phyloP scores from a whole-genome alignment of 805 yeast species.

The Ogataea methanolica region DNA sequence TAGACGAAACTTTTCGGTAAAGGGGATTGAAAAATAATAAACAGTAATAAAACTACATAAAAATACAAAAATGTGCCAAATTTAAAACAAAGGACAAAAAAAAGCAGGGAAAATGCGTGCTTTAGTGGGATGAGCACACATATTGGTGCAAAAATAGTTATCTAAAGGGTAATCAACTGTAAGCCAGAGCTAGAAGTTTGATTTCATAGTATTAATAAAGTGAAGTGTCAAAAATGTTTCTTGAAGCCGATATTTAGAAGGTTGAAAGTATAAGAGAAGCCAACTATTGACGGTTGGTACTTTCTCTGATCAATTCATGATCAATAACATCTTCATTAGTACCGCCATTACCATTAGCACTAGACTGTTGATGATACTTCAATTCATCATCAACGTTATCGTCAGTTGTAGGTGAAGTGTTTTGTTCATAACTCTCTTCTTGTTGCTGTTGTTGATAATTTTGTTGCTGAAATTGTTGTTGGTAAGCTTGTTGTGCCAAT shows the following conservation, averaged over 20 bases:
- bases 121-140: too few relatives aligned
- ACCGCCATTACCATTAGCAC: background rate
- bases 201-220: too few relatives aligned
- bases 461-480: constrained; percentile 4
- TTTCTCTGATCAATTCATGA: constrained; percentile 9
- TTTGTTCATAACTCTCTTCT: background rate
- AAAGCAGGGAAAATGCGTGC: too few relatives aligned
- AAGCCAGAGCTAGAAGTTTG: too few relatives aligned
- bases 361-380: constrained; percentile 9
- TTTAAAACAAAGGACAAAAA: too few relatives aligned
- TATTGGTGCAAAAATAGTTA: too few relatives aligned
- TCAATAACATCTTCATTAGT: constrained; percentile 10
- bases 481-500: constrained; percentile 12
- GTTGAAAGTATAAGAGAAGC: too few relatives aligned
- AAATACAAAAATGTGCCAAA: too few relatives aligned
- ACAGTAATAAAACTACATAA: too few relatives aligned
- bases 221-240: background rate
- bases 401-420: constrained; percentile 7
- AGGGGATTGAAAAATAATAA: too few relatives aligned
- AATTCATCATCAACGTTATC: constrained; percentile 22
- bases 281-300: constrained; percentile 1
- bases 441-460: background rate
- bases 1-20: too few relatives aligned
- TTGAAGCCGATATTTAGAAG: background rate
- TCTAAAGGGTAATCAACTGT: too few relatives aligned